Conservation (phyloP, 1,284 basidiomycete genomes). For the Ganoderma sinense region DNA sequence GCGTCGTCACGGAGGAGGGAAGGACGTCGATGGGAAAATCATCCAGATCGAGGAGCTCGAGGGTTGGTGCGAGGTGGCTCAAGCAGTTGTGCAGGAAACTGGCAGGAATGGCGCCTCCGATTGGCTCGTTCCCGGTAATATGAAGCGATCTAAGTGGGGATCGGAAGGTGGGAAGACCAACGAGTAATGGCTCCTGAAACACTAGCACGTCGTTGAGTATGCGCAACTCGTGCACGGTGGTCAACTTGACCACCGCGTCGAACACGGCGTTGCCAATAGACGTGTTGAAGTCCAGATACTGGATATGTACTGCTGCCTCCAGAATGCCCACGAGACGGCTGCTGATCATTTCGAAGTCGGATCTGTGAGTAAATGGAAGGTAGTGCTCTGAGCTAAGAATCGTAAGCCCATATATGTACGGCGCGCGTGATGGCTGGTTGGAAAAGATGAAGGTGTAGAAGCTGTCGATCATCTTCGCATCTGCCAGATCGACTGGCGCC, state of each 20-base stretch:
- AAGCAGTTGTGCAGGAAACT: background rate
- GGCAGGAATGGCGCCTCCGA: background rate
- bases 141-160: background rate
- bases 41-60: background rate
- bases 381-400: background rate
- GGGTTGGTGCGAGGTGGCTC: background rate
- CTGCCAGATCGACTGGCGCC: no score
- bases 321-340: background rate
- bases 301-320: background rate
- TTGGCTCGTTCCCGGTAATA: background rate
- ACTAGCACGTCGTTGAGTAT: background rate
- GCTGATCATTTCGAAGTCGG: background rate
- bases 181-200: no score
- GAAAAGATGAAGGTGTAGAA: no score
- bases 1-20: background rate
- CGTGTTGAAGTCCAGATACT: background rate
- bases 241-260: background rate
- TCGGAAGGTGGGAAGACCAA: background rate
- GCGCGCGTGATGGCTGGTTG: no score
- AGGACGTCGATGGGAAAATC: background rate
- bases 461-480: no score
- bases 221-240: background rate
- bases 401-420: no score
- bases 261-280: background rate
- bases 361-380: background rate